Base-by-base conservation (phyloP, 345 rosid species). In the Linum tenue region DNA sequence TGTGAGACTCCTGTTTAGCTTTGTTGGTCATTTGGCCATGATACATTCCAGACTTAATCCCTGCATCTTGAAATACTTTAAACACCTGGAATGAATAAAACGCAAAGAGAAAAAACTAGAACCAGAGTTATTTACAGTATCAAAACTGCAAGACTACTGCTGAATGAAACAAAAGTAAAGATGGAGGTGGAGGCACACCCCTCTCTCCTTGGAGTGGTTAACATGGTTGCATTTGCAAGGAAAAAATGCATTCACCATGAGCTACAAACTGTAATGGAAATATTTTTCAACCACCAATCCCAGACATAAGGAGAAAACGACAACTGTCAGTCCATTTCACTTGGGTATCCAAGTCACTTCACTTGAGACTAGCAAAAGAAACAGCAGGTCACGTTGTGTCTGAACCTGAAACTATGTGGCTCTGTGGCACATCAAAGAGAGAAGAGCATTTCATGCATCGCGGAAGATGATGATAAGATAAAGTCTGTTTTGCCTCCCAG, bases 11-110 rank as follows among this genome's bases (percentile, higher is more conserved):
- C 63, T 81, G 76, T 56, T 81, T 81, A 63, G 75, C 78, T 69
- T 75, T 75, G 60, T 68, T 71, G 38, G 75, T 65, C 80, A 81
- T 75, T 73, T 78, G 82, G 60, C 84, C 82, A 66, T 81, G 84
- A 72, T 81, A 81, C n/a, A 72, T 64, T 78, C 80, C 81, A 55
- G 76, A 69, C 62, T 69, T 73, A 51, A 81, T 71, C 61, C 84
- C 84, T n/a, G 61, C 62, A 41, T 69, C 61, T 55, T 68, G 64
- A 37, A 81, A 76, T 69, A 67, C 75, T 53, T 73, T 69, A 65
- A 64, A 76, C 42, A 76, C 64, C 84, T 81, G 60, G 41, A 7
- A 67, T 72, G 65, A 17, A 67, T 41, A 9, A 8, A 64, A 55
- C 40, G 12, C 61, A 55, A 22, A 22, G 31, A 22, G 31, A 22